Conservation (phyloP, 1,284 basidiomycete genomes). For the Ceratobasidium sp. region DNA sequence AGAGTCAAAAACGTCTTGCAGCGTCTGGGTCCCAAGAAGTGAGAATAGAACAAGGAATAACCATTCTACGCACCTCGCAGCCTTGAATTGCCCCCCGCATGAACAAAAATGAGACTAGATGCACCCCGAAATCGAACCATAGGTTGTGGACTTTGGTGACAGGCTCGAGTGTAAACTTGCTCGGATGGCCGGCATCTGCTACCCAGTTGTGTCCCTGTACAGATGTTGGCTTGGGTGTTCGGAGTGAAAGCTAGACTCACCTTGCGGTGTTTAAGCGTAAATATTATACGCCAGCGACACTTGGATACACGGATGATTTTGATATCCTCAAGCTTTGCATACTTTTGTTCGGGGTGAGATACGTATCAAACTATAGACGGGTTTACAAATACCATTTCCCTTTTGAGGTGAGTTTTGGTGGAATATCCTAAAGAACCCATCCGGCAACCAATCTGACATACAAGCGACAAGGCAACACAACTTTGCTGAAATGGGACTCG, state of each 20-base stretch:
- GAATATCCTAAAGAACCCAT: not conserved
- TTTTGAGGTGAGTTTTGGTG: not conserved
- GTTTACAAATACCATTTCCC: not conserved
- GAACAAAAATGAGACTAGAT: not conserved
- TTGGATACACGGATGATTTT: not conserved
- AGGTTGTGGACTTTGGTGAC: slow-evolving; percentile 15
- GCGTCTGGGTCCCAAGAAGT: slow-evolving; percentile 1
- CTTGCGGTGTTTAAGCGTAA: not conserved
- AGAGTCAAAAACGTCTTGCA: slow-evolving; percentile 1
- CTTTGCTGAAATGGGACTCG: not conserved
- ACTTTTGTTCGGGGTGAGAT: not conserved
- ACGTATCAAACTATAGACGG: not conserved
- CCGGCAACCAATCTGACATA: not conserved
- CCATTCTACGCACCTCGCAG: not conserved
- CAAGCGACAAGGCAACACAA: not conserved
- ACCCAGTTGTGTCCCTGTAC: not conserved
- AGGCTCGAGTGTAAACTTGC: not conserved
- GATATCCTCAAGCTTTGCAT: not conserved
- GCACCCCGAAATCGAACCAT: not conserved
- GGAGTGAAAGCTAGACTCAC: not conserved
- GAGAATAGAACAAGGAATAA: not conserved
- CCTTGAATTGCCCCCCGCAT: not conserved
- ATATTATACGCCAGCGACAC: not conserved
- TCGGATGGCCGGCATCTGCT: not conserved
- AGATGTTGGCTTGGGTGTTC: not conserved